phyloP scores from a whole-genome alignment of 73 alveolate species.

The Urostyla sp. region DNA sequence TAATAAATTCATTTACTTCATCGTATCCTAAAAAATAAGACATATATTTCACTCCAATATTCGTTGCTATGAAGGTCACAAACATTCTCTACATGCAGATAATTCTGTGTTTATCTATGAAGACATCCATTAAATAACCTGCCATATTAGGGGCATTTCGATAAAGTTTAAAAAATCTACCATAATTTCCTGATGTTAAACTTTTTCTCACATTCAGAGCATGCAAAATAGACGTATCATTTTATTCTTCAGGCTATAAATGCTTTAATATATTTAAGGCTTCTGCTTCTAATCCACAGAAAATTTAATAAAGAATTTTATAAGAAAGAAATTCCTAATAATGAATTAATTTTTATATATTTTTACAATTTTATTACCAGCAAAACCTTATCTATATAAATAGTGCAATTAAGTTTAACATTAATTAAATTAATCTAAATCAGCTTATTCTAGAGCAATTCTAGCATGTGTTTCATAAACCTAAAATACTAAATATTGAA shows the following conservation, averaged over 20 bases:
- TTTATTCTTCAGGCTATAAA: slow-evolving; percentile 59
- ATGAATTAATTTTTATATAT: not conserved
- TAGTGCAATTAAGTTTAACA: slow-evolving; percentile 82
- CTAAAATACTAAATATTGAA: not conserved
- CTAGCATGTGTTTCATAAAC: slow-evolving; percentile 91
- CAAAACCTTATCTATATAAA: slow-evolving; percentile 69
- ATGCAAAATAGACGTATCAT: slow-evolving; percentile 44
- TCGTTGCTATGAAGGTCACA: slow-evolving; percentile 51
- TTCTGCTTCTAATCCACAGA: slow-evolving; percentile 69
- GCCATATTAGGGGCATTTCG: slow-evolving; percentile 74
- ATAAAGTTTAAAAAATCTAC: slow-evolving; percentile 69
- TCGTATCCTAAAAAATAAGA: slow-evolving; percentile 49
- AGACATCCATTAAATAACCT: slow-evolving; percentile 74
- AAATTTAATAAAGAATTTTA: slow-evolving; percentile 68
- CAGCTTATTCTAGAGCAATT: slow-evolving; percentile 84
- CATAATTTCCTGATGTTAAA: slow-evolving; percentile 68
- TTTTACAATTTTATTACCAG: slow-evolving; percentile 65
- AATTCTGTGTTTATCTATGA: slow-evolving; percentile 70
- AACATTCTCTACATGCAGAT: slow-evolving; percentile 60
- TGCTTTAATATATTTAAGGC: slow-evolving; percentile 53
- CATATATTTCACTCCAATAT: slow-evolving; percentile 46
- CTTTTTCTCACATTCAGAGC: slow-evolving; percentile 57
- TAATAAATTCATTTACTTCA: not conserved
- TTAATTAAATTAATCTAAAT: slow-evolving; percentile 80
- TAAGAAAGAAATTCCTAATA: slow-evolving; percentile 76